Percentiles rank a stretch among this genome's conserved stretches.
These are phyloP conservation scores for Phialophora verrucosa DNA, from an alignment of 2,329 filamentous ascomycete species.

Conservation along the genomic window DNA sequence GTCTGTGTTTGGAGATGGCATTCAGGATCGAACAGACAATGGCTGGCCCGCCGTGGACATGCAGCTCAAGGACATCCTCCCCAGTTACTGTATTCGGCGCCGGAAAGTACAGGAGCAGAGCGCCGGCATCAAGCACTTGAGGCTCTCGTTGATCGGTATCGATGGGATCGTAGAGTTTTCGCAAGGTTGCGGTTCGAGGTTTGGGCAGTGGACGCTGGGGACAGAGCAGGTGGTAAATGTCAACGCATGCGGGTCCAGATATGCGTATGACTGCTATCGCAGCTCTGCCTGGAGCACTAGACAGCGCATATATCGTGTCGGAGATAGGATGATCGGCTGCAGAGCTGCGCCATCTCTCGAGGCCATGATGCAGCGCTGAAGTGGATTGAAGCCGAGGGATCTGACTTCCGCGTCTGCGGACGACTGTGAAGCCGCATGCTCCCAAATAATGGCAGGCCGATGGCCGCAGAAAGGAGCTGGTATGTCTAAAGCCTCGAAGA, in stretches of 20 bases:
- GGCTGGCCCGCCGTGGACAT: slow-evolving; percentile 90
- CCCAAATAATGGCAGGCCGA: not conserved
- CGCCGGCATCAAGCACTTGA: slow-evolving; percentile 71
- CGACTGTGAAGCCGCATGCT: not conserved
- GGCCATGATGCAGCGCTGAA: slow-evolving; percentile 11
- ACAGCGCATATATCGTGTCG: slow-evolving; percentile 86
- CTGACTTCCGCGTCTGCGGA: not conserved
- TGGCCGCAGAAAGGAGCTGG: not conserved
- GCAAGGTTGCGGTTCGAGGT: slow-evolving; percentile 70
- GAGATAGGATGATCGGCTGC: not conserved
- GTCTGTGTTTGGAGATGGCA: slow-evolving; percentile 66
- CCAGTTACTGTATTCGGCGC: slow-evolving; percentile 83
- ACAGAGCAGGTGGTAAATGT: slow-evolving; percentile 70
- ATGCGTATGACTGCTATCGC: slow-evolving; percentile 90
- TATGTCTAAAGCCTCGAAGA: slow-evolving; percentile 2
- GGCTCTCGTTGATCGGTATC: slow-evolving; percentile 46
- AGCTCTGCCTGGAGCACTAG: slow-evolving; percentile 81
- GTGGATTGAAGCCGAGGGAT: slow-evolving; percentile 18
- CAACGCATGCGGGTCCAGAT: slow-evolving; percentile 76
- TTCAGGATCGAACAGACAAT: slow-evolving; percentile 84
- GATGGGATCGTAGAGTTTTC: slow-evolving; percentile 71
- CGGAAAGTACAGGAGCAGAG: slow-evolving; percentile 83
- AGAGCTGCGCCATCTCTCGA: slow-evolving; percentile 18
- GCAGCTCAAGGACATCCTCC: slow-evolving; percentile 88
- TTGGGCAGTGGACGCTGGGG: slow-evolving; percentile 60